Evolutionary conservation across 805 yeast genomes (phyloP), one percentile per base, ranked within the genome.

Genomic region (Candida coleopterorum): DNA sequence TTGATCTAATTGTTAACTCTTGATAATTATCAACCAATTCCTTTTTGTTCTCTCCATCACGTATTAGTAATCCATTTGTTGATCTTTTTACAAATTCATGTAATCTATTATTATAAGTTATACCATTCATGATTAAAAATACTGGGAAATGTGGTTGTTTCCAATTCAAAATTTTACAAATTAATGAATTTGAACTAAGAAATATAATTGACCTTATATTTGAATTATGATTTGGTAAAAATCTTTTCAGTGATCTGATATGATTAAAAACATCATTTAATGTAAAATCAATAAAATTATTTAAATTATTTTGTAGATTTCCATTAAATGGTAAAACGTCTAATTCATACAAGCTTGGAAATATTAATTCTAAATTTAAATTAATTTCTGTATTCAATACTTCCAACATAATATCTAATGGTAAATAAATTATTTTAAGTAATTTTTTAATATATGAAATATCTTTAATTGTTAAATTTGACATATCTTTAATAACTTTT

Each of bases 61-160:
- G 9, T 29, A 68, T 46, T n/a, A 59, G 42, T 27, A 68, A 47
- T 3, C 71, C 72, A 45, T 67, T 64, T 5, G 71, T 59, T 1
- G 70, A 56, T 37, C 67, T 52, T 2, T 62, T 56, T 48, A 67
- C 72, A 37, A 65, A 68, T 7, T 41, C 44, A n/a, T 50, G 44
- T 12, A 43, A 38, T 2, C 45, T 35, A 33, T 43, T 24, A 52
- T 56, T 48, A 54, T 52, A 56, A 29, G 70, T 62, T 9, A 80
- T 64, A n/a, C 87, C 85, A 48, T 78, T 80, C 74, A 89, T 76
- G 38, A 81, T 77, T 61, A 85, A 84, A 46, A 93, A 79, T 0
- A 93, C 97, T 0, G 98, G 97, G 61, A 83, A 93, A 56, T 90
- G 90, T 10, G 98, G 97, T 61, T 93, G 98, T 60, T 93, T 93